Evolutionary conservation across 371 early-diverging fungal genomes (phyloP).

Genomic region (Capillidium rhysosporum): DNA sequence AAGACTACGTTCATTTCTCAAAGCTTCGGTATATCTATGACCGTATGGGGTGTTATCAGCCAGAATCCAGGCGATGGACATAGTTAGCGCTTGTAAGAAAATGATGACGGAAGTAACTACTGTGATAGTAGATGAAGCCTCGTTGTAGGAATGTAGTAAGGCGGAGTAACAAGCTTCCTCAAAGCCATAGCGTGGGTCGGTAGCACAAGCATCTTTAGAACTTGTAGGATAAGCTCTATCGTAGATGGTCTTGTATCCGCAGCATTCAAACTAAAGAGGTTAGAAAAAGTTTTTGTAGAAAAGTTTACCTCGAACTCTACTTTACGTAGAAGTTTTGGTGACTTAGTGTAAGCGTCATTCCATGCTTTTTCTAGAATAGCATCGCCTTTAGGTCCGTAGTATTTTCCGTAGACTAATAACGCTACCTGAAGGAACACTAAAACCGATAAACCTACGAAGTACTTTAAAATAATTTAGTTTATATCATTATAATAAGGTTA

Average conservation of each 20-base stretch:
- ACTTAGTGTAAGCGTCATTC: constrained; percentile 5
- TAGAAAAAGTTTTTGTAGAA: neutral
- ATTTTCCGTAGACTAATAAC: neutral
- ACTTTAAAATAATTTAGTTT: neutral
- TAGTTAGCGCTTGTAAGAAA: neutral
- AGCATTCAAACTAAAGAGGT: constrained; percentile 7
- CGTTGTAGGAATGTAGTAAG: neutral
- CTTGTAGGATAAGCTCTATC: constrained; percentile 8
- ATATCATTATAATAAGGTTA: neutral
- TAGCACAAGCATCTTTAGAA: constrained; percentile 3
- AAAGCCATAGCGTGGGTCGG: constrained; percentile 6
- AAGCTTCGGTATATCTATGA: too few relatives aligned
- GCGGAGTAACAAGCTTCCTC: constrained; percentile 5
- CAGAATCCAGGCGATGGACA: neutral
- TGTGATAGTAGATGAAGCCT: neutral
- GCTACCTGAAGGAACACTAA: neutral
- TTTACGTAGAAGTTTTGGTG: constrained; percentile 4
- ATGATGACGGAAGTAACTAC: neutral
- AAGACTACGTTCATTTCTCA: too few relatives aligned
- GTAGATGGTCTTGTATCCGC: constrained; percentile 5
- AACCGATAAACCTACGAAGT: neutral
- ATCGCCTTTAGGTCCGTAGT: neutral
- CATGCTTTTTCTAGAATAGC: constrained; percentile 1
- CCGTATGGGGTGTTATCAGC: neutral
- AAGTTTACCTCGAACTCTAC: constrained; percentile 7